Percentiles rank a stretch among this genome's conserved stretches.
Conservation (phyloP, 768 basidiomycete genomes). For the Agaricus bisporus region DNA sequence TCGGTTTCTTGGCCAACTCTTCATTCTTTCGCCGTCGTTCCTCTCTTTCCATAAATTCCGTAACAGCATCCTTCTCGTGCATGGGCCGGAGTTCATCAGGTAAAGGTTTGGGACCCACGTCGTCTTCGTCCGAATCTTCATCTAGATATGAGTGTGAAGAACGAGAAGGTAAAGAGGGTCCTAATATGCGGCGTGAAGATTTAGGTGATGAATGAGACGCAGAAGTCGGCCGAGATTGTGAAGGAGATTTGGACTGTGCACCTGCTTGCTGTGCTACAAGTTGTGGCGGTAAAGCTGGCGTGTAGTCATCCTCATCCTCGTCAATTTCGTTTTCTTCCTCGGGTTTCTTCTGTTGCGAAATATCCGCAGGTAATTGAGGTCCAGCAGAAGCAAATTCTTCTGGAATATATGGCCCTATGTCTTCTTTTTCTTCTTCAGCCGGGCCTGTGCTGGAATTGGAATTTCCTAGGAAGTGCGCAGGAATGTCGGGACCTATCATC, state of each 20-base stretch:
- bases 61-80: slow-evolving; percentile 56
- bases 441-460: not conserved
- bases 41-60: slow-evolving; percentile 83
- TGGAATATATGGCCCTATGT: slow-evolving; percentile 11
- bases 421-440: not conserved
- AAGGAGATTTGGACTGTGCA: not conserved
- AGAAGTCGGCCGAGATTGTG: not conserved
- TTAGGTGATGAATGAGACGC: not conserved
- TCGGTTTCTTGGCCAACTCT: slow-evolving; percentile 64
- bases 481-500: slow-evolving; percentile 14
- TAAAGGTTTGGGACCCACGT: slow-evolving; percentile 79
- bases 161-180: slow-evolving; percentile 47
- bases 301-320: slow-evolving; percentile 6
- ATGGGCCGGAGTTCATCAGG: slow-evolving; percentile 36
- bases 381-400: not conserved
- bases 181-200: slow-evolving; percentile 33
- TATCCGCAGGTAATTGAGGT: slow-evolving; percentile 1
- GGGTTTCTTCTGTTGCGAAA: not conserved
- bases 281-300: slow-evolving; percentile 1
- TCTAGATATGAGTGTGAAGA: slow-evolving; percentile 25
- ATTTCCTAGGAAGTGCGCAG: slow-evolving; percentile 11
- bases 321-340: not conserved
- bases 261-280: slow-evolving; percentile 1
- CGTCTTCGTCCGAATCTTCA: slow-evolving; percentile 66
- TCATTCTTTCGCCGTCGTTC: slow-evolving; percentile 65